These are phyloP conservation scores for Chlamydomonas applanata DNA, from an alignment of 139 green algal genomes.

Conservation along the genomic window DNA sequence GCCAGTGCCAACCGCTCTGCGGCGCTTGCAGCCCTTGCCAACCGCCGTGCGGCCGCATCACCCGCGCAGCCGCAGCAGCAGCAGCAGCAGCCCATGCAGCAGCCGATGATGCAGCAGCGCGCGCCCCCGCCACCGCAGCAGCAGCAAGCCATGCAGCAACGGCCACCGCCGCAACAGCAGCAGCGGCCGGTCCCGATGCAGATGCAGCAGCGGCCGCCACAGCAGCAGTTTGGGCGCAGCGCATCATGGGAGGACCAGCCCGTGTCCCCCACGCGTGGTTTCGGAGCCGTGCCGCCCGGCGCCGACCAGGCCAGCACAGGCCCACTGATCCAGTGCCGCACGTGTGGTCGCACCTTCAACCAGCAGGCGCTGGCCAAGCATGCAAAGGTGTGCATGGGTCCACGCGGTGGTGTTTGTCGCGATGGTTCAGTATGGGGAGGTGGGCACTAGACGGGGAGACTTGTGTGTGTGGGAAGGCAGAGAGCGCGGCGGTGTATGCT, in stretches of 20 bases:
- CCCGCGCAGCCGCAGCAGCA: slow-evolving; percentile 1
- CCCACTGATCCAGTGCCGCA: slow-evolving; percentile 23
- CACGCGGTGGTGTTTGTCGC: background rate
- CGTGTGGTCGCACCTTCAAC: slow-evolving; percentile 32
- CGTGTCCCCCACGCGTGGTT: background rate
- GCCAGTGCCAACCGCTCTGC: slow-evolving; percentile 7
- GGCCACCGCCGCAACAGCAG: background rate
- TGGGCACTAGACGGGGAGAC: background rate
- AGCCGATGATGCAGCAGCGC: background rate
- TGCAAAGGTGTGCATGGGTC: slow-evolving; percentile 32
- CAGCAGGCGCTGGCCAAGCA: slow-evolving; percentile 30
- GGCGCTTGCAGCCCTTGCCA: background rate
- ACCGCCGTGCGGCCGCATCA: background rate
- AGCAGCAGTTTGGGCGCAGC: slow-evolving; percentile 3
- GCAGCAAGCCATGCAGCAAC: background rate
- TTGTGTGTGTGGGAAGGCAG: background rate
- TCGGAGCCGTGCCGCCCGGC: slow-evolving; percentile 8
- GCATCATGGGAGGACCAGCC: background rate
- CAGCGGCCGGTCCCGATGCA: background rate
- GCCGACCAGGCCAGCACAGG: background rate
- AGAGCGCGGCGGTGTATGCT: background rate
- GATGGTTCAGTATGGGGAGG: too few species aligned
- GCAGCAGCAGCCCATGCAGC: background rate
- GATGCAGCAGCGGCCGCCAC: slow-evolving; percentile 3
- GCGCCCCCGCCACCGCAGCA: background rate